Evolutionary conservation across 2,329 filamentous ascomycete species (phyloP), one percentile per base, ranked within the genome.

Genomic region (Diaporthe citriasiana): DNA sequence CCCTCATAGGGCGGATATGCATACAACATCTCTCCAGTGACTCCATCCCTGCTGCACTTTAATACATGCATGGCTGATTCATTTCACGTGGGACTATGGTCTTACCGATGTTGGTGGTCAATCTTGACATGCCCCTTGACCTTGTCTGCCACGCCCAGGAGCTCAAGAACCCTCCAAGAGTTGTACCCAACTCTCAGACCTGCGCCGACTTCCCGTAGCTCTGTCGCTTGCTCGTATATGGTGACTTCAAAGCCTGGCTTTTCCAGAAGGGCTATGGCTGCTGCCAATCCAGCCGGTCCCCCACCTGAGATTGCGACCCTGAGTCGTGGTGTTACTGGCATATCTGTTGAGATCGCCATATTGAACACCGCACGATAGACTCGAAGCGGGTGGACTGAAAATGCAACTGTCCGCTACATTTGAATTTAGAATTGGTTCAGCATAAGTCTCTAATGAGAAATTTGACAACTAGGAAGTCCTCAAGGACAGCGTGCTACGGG

Each of bases 51-150:
- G 13, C 1, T 35, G 1, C 0, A 5, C 0, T 27, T 73, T 2
- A 70, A 38, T 4, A 40, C 3, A 4, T 22, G 9, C 25, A 3
- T 7, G n/a, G 7, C 0, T 30, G 27, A 3, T 33, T 8, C 6
- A 55, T 50, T 25, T 5, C 12, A 22, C 8, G 3, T 5, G 27
- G 38, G 9, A 12, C 13, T 10, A 5, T 15, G 13, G 3, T 53
- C 71, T 51, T 70, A 73, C 63, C 71, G 68, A 51, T 73, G 71
- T 40, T 73, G 71, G n/a, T 73, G 71, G 19, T 73, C 45, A 42
- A 73, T 45, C 42, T 73, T 73, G 71, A 73, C 42, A 22, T 73
- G 71, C 12, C 63, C 63, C 3, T 59, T 55, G 9, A 73, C 71
- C 53, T 53, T 60, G n/a, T 73, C 63, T 1, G 63, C 71, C 25